Base-by-base conservation (phyloP, 306 rosid species). In the Vigna nakashimae region DNA sequence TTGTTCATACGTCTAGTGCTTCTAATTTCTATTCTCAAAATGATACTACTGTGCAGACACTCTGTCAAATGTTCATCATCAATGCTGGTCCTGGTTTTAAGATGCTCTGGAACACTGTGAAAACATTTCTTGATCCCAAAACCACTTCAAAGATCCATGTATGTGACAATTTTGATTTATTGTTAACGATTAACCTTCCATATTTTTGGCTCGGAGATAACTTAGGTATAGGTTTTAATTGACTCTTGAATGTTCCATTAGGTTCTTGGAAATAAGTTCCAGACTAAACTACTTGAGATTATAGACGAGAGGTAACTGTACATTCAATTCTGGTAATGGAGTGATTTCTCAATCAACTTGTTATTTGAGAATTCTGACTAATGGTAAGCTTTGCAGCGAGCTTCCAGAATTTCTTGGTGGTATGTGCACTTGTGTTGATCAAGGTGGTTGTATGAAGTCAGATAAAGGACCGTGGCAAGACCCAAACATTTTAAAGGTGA, bases 381-480 rank as follows among this genome's bases (percentile, higher is more conserved):
- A 71, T 26, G 42, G 45, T 68, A 86, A 43, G 67, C 9, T 80
- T 77, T 73, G 32, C 75, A 94, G 98, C 71, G 97, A 91, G 88
- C 88, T 94, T 82, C 97, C 98, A 1, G 94, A 91, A 40, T 90
- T 88, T 80, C 75, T 94, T 68, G 98, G 98, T 20, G 98, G 98
- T 58, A 85, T 53, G 66, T 94, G 98, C 82, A 87, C 86, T 38
- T 94, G 98, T 84, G 82, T 80, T 50, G 88, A 87, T 69, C 84
- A 79, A 59, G 92, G 90, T 64, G 91, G 97, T 46, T 94, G 98
- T 73, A 83, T 88, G 92, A 82, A 67, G 76, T 94, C 97, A 36
- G 93, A 94, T 77, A 91, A 89, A 81, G 98, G 98, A 79, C 98
- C 98, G 9, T 94, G 98, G 98, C 87, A 85, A 65, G 96, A 93